Conservation (phyloP, 305 asterid genomes). For the Ajuga reptans region DNA sequence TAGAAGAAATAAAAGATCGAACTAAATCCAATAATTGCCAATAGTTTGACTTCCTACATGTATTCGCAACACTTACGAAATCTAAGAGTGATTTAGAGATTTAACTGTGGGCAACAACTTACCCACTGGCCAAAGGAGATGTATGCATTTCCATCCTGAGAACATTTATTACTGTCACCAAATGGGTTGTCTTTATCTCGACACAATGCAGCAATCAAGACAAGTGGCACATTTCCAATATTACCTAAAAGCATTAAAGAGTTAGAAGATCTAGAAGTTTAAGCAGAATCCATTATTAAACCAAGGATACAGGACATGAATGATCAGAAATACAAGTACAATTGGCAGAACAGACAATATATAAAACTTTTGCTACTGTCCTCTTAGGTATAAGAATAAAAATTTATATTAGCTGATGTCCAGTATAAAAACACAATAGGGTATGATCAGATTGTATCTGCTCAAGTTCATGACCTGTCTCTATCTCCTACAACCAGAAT, state of each 20-base stretch:
- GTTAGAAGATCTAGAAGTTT: conserved; percentile 10
- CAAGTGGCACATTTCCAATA: conserved; percentile 98
- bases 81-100: conserved; percentile 9
- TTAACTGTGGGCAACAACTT: conserved; percentile 27
- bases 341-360: not conserved
- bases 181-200: conserved; percentile 89
- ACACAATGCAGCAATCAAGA: conserved; percentile 85
- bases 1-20: conserved; percentile 2
- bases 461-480: not conserved
- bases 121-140: conserved; percentile 99
- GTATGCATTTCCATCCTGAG: conserved; percentile 95
- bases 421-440: not conserved
- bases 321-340: conserved; percentile 7
- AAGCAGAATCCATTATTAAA: conserved; percentile 7
- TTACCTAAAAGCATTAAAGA: conserved; percentile 53
- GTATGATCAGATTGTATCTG: not conserved
- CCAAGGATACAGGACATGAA: not conserved
- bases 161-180: conserved; percentile 66
- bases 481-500: not conserved
- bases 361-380: not conserved
- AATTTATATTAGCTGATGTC: not conserved
- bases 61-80: conserved; percentile 1
- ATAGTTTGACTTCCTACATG: conserved; percentile 1
- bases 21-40: conserved; percentile 7
- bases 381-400: not conserved